Percentiles rank a stretch among this genome's conserved stretches.
phyloP scores from a whole-genome alignment of 495 filamentous ascomycete species.

The Pseudoneurospora amorphoporcata region DNA sequence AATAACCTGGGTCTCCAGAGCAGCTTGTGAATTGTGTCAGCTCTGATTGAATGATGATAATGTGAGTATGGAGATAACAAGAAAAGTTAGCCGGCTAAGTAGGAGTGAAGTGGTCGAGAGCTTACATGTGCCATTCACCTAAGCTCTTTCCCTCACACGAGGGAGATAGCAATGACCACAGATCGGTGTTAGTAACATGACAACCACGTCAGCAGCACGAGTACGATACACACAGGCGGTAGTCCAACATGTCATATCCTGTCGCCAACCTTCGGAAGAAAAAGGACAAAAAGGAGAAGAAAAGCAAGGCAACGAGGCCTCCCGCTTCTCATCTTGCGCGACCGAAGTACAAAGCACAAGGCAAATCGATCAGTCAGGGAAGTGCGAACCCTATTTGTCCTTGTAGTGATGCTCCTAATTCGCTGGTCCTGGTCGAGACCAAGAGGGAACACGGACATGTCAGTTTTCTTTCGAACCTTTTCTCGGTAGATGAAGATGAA shows the following conservation, averaged over 20 bases:
- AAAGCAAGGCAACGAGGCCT: not conserved
- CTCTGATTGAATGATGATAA: not conserved
- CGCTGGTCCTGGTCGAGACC: too few relatives aligned
- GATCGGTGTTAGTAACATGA: not conserved
- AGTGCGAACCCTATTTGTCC: not conserved
- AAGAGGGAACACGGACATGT: too few relatives aligned
- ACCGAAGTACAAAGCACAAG: not conserved
- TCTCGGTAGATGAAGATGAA: not conserved
- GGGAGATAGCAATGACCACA: not conserved
- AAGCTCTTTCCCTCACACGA: not conserved
- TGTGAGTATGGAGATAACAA: not conserved
- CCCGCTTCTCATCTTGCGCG: not conserved
- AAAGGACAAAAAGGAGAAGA: not conserved
- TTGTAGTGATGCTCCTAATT: too few relatives aligned
- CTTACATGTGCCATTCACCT: not conserved
- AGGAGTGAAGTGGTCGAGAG: not conserved
- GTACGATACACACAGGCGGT: not conserved
- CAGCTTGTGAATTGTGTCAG: too few relatives aligned
- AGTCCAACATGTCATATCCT: not conserved
- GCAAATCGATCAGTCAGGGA: not conserved
- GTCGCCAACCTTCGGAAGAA: not conserved
- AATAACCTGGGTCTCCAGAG: not conserved
- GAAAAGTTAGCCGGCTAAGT: not conserved
- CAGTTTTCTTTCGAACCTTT: not conserved
- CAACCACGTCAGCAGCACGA: not conserved